Conservation (phyloP, 805 yeast genomes). For the Hanseniaspora singularis region DNA sequence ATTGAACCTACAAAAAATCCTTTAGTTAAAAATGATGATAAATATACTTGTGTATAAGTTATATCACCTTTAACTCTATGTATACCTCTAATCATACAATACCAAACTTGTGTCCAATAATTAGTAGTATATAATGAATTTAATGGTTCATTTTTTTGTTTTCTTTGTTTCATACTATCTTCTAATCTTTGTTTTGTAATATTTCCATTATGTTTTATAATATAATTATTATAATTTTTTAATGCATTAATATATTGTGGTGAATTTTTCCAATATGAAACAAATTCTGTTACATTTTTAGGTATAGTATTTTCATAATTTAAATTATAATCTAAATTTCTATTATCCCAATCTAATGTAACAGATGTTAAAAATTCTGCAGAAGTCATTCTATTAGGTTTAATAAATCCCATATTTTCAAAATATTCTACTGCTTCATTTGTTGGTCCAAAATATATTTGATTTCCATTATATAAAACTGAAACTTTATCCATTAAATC, state of each 20-base stretch:
- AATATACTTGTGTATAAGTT: slow-evolving; percentile 40
- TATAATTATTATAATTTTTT: slow-evolving; percentile 32
- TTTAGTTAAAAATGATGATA: slow-evolving; percentile 43
- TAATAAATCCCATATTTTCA: slow-evolving; percentile 47
- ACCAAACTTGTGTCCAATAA: slow-evolving; percentile 39
- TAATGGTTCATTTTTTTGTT: slow-evolving; percentile 31
- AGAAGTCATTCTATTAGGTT: slow-evolving; percentile 54
- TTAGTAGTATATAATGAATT: slow-evolving; percentile 35
- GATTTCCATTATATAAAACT: slow-evolving; percentile 48
- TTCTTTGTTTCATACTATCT: slow-evolving; percentile 34
- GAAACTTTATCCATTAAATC: slow-evolving; percentile 50
- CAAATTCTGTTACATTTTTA: slow-evolving; percentile 44
- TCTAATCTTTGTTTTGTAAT: slow-evolving; percentile 33
- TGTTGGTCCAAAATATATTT: slow-evolving; percentile 48
- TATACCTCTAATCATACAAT: slow-evolving; percentile 43
- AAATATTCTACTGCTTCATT: slow-evolving; percentile 43
- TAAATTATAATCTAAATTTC: slow-evolving; percentile 34
- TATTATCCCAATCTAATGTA: slow-evolving; percentile 50
- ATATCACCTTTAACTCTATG: slow-evolving; percentile 46
- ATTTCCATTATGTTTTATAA: slow-evolving; percentile 33
- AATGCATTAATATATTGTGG: slow-evolving; percentile 37
- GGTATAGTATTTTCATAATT: slow-evolving; percentile 46
- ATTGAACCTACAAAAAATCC: slow-evolving; percentile 51
- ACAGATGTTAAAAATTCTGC: slow-evolving; percentile 57
- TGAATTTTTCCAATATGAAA: slow-evolving; percentile 47